A percentile compares a stretch with the other conserved stretches of the same genome.
phyloP scores from a whole-genome alignment of 371 early-diverging fungal species.

The Choanephora cucurbitarum region DNA sequence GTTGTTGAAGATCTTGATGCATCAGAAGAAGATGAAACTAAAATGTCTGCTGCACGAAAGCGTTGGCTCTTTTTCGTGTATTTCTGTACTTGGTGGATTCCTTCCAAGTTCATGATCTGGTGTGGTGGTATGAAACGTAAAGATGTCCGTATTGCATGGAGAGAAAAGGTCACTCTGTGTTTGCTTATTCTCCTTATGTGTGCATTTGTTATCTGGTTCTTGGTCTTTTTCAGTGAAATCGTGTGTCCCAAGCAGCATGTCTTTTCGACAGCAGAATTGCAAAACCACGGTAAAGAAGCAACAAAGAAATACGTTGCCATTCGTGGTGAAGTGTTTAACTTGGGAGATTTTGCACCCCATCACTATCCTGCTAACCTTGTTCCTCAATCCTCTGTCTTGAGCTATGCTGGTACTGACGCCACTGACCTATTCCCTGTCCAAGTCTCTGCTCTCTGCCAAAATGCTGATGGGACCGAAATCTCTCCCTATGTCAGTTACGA shows the following conservation, averaged over 20 bases:
- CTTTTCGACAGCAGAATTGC: conserved; percentile 62
- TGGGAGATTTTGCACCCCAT: conserved; percentile 60
- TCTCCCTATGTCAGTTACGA: conserved; percentile 41
- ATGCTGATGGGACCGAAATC: conserved; percentile 17
- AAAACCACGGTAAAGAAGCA: conserved; percentile 39
- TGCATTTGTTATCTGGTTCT: conserved; percentile 84
- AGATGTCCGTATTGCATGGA: conserved; percentile 93
- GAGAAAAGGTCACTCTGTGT: conserved; percentile 94
- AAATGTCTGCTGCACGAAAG: conserved; percentile 51
- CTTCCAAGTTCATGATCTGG: conserved; percentile 60
- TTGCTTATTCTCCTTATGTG: conserved; percentile 83
- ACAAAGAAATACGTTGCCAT: conserved; percentile 58
- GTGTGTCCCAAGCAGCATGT: conserved; percentile 87
- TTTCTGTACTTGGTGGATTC: conserved; percentile 89
- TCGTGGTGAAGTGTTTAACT: conserved; percentile 77
- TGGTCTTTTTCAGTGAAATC: conserved; percentile 83
- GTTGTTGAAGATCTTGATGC: conserved; percentile 39
- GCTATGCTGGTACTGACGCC: conserved; percentile 69
- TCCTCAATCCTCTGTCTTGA: conserved; percentile 50
- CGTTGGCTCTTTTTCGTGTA: conserved; percentile 87
- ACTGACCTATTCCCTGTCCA: conserved; percentile 77
- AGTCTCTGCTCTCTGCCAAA: conserved; percentile 57
- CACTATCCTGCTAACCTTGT: conserved; percentile 58
- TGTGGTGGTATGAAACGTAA: conserved; percentile 79
- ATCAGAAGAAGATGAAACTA: conserved; percentile 48